Conservation (phyloP, 306 rosid species). For the Fragaria vesca region DNA sequence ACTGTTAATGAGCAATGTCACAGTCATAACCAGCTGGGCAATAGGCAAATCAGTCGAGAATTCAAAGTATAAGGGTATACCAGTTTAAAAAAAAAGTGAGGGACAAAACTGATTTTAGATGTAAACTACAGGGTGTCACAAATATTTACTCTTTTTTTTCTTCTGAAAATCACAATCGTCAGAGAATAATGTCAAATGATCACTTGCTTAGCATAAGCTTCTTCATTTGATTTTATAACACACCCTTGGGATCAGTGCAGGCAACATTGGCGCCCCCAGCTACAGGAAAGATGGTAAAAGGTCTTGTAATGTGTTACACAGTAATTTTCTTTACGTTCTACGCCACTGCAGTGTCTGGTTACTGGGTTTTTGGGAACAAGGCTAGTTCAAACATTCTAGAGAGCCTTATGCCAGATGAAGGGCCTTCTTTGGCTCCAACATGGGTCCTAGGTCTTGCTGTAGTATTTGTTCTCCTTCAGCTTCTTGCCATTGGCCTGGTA, state of each 20-base stretch:
- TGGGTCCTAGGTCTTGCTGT: conserved; percentile 79
- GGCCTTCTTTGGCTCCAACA: conserved; percentile 82
- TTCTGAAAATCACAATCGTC: background rate
- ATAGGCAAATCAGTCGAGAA: no score
- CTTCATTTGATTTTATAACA: background rate
- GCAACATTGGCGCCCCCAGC: conserved; percentile 98
- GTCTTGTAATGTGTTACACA: conserved; percentile 77
- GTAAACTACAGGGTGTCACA: no score
- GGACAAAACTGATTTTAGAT: no score
- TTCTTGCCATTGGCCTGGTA: conserved; percentile 91
- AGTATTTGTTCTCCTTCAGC: conserved; percentile 85
- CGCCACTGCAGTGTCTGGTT: conserved; percentile 77
- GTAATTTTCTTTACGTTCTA: conserved; percentile 76
- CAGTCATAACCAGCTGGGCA: no score
- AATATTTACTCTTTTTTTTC: no score
- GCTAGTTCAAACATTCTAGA: conserved; percentile 67
- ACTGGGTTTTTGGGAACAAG: conserved; percentile 82
- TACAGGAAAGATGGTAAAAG: conserved; percentile 93
- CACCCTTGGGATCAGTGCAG: conserved; percentile 39
- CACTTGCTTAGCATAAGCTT: background rate
- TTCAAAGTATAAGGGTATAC: no score
- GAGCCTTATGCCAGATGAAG: conserved; percentile 71
- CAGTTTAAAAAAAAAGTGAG: no score
- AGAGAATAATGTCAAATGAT: background rate
- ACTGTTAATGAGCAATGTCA: no score